These are phyloP conservation scores for Geotrichum cucujoidarum DNA, from an alignment of 1,139 yeast genomes.

Conservation along the genomic window DNA sequence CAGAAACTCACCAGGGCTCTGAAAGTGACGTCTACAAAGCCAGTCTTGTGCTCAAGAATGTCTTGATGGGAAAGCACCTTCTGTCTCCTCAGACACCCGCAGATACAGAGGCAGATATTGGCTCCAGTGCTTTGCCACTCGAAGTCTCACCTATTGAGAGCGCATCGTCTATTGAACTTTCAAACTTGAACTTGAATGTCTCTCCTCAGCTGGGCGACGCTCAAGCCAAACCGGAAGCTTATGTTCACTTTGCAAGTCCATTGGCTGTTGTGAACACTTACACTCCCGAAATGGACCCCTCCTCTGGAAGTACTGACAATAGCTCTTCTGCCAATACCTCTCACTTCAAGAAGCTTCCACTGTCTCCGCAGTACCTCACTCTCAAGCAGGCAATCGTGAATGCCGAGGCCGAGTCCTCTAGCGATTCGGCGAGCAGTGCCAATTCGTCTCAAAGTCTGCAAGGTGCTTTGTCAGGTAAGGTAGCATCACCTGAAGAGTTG, in stretches of 20 bases:
- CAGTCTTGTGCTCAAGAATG: constrained; percentile 2
- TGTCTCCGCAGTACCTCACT: constrained; percentile 5
- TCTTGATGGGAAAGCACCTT: background rate
- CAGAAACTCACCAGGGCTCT: constrained; percentile 5
- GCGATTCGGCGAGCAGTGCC: background rate
- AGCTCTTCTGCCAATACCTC: background rate
- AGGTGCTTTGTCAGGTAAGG: background rate
- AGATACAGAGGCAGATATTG: background rate
- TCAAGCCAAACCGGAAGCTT: constrained; percentile 5
- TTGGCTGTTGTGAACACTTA: constrained; percentile 10
- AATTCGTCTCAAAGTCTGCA: background rate
- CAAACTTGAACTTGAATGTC: too few species aligned
- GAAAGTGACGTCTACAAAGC: too few species aligned
- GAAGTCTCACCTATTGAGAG: too few species aligned
- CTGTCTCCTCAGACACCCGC: background rate
- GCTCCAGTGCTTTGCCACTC: too few species aligned
- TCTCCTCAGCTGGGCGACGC: too few species aligned
- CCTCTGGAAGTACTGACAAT: constrained; percentile 2
- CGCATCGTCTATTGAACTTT: too few species aligned
- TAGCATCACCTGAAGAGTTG: background rate
- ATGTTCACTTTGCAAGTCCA: constrained; percentile 16
- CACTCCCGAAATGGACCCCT: constrained; percentile 11
- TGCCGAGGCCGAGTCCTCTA: constrained; percentile 9
- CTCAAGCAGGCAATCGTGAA: constrained; percentile 6
- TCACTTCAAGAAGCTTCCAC: background rate